These are phyloP conservation scores for cucumber (Cucumis sativus) DNA, from an alignment of 306 rosid genomes.

Conservation along the genomic window DNA sequence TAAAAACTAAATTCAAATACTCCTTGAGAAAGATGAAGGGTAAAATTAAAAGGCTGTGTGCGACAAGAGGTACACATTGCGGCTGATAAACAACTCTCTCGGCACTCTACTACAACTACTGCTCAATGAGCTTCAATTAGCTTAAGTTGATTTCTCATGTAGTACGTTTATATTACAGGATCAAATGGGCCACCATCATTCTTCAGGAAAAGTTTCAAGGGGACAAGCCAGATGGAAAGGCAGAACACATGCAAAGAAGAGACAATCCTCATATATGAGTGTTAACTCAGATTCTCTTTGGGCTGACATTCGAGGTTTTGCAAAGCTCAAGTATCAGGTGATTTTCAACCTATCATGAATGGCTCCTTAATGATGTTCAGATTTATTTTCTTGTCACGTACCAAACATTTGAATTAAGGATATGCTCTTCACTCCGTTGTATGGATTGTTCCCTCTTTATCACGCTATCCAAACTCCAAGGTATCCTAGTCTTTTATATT, in stretches of 20 bases:
- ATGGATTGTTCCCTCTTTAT: not conserved
- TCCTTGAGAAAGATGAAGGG: not conserved
- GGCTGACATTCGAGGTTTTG: slow-evolving; percentile 71
- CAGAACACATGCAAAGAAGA: slow-evolving; percentile 45
- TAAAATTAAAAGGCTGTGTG: not conserved
- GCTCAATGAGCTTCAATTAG: not conserved
- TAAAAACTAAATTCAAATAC: not conserved
- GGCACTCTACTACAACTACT: not conserved
- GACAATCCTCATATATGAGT: slow-evolving; percentile 43
- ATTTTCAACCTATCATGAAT: not conserved
- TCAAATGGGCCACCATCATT: slow-evolving; percentile 38
- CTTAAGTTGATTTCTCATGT: not conserved
- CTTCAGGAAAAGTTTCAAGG: slow-evolving; percentile 52
- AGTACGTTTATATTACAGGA: slow-evolving; percentile 32
- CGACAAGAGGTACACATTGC: no score
- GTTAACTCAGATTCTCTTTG: slow-evolving; percentile 76
- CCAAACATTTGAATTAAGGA: not conserved
- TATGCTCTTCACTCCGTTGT: not conserved
- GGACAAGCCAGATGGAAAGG: slow-evolving; percentile 73
- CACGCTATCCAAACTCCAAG: not conserved
- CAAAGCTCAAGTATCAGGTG: slow-evolving; percentile 82
- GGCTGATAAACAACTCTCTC: not conserved
- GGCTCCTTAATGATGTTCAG: not conserved
- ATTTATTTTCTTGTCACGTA: not conserved
- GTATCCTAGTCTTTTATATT: not conserved